phyloP scores from a whole-genome alignment of 176 grass and related monocot genomes.

The Leersia perrieri region DNA sequence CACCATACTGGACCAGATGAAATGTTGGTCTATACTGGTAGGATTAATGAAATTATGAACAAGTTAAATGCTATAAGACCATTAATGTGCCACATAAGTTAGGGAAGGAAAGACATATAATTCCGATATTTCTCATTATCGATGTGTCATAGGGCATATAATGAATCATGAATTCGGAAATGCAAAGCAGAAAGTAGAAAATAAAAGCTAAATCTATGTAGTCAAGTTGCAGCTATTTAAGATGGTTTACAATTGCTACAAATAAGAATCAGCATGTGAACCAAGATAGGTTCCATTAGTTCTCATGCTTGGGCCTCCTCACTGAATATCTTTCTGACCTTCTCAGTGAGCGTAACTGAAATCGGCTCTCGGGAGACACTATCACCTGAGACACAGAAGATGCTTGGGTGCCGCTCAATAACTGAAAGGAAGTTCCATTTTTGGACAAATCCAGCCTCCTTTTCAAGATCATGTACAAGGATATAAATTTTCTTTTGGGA shows the following conservation, averaged over 20 bases:
- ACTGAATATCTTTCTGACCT: constrained; percentile 57
- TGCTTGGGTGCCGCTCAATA: constrained; percentile 59
- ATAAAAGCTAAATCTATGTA: background rate
- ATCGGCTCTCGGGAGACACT: constrained; percentile 41
- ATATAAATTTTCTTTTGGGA: constrained; percentile 51
- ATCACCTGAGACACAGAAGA: constrained; percentile 70
- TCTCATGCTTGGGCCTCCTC: constrained; percentile 51
- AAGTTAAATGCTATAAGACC: constrained; percentile 10
- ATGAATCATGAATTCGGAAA: background rate
- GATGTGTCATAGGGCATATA: constrained; percentile 1
- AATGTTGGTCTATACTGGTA: background rate
- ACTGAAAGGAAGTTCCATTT: constrained; percentile 78
- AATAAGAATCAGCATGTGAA: constrained; percentile 8
- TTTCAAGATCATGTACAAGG: constrained; percentile 77
- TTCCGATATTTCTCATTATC: background rate
- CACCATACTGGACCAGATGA: background rate
- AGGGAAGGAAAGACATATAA: background rate
- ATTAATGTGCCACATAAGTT: background rate
- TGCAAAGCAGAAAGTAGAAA: background rate
- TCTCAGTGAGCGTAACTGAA: constrained; percentile 72
- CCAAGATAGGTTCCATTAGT: constrained; percentile 74
- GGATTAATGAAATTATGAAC: constrained; percentile 21
- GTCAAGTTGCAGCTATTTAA: background rate
- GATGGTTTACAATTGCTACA: background rate
- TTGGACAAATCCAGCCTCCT: constrained; percentile 81